phyloP scores from a whole-genome alignment of 306 rosid genomes.

The Rubus parviflorus region DNA sequence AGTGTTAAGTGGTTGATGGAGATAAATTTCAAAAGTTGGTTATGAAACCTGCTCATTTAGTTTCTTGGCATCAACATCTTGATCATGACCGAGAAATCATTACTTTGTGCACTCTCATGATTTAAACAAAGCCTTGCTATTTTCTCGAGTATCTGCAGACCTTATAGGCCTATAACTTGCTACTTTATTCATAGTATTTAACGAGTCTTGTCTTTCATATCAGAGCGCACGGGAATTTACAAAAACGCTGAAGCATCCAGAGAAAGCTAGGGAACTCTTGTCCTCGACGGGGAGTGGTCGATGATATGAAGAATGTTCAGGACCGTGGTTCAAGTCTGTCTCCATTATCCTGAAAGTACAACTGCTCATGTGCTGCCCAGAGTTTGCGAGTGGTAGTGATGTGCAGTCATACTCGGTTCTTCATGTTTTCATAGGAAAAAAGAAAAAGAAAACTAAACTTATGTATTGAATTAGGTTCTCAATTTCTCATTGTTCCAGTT shows the following conservation, averaged over 20 bases:
- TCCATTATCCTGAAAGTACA: conserved; percentile 31
- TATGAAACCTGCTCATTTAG: not conserved
- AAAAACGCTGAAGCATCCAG: conserved; percentile 54
- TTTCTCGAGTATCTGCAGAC: not conserved
- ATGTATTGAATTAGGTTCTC: conserved; percentile 52
- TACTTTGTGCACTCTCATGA: not conserved
- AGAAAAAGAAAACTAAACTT: not conserved
- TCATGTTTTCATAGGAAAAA: conserved; percentile 35
- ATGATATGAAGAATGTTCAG: conserved; percentile 33
- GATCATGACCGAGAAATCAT: not conserved
- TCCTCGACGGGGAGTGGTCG: conserved; percentile 33
- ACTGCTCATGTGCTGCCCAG: conserved; percentile 40
- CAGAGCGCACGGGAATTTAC: conserved; percentile 77
- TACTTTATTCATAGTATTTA: not conserved
- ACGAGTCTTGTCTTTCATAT: conserved; percentile 22
- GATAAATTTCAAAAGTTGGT: not conserved
- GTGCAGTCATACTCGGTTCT: conserved; percentile 37
- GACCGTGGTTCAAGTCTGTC: conserved; percentile 22
- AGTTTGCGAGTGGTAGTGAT: conserved; percentile 46
- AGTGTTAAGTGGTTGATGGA: not conserved
- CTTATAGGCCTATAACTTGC: not conserved
- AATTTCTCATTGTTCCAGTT: conserved; percentile 47
- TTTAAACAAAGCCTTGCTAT: not conserved
- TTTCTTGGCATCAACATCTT: not conserved
- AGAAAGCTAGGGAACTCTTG: conserved; percentile 48